Conservation (phyloP, 2,329 filamentous ascomycete genomes). For the Didymosphaeria variabile region DNA sequence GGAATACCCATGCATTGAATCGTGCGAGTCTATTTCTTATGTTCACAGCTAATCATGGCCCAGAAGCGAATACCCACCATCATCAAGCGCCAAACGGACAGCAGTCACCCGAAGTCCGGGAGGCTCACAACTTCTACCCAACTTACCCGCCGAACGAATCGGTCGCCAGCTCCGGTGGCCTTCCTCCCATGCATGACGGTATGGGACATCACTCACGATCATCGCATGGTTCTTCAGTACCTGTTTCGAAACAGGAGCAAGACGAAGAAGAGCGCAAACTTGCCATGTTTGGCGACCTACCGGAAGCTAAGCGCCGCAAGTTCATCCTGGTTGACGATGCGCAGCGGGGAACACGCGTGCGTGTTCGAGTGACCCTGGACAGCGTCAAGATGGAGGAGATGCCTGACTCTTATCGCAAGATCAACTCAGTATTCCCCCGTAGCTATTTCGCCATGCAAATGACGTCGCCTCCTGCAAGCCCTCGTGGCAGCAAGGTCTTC, state of each 20-base stretch:
- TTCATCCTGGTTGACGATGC: conserved; percentile 96
- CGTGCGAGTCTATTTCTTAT: conserved; percentile 55
- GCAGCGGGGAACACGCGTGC: conserved; percentile 76
- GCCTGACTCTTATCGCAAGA: conserved; percentile 91
- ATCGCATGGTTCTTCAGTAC: conserved; percentile 53
- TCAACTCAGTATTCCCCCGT: conserved; percentile 87
- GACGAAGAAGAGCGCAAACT: conserved; percentile 68
- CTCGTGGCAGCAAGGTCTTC: conserved; percentile 79
- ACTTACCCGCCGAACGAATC: conserved; percentile 69
- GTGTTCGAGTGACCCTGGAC: conserved; percentile 92
- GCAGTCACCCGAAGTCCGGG: conserved; percentile 71
- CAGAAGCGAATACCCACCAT: conserved; percentile 72
- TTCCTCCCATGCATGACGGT: conserved; percentile 71
- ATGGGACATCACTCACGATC: conserved; percentile 59
- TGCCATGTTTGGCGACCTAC: conserved; percentile 85
- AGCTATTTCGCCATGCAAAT: conserved; percentile 94
- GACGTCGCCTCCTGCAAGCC: conserved; percentile 82
- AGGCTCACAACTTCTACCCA: conserved; percentile 79
- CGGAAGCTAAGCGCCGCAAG: conserved; percentile 90
- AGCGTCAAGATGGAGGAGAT: conserved; percentile 94
- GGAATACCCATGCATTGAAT: conserved; percentile 32
- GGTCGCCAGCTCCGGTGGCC: conserved; percentile 62
- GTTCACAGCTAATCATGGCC: conserved; percentile 64
- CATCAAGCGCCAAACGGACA: conserved; percentile 68
- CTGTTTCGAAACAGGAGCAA: conserved; percentile 60